Base-by-base conservation (phyloP, 176 grass and related monocot genomes). In the Phoenix roebelenii region DNA sequence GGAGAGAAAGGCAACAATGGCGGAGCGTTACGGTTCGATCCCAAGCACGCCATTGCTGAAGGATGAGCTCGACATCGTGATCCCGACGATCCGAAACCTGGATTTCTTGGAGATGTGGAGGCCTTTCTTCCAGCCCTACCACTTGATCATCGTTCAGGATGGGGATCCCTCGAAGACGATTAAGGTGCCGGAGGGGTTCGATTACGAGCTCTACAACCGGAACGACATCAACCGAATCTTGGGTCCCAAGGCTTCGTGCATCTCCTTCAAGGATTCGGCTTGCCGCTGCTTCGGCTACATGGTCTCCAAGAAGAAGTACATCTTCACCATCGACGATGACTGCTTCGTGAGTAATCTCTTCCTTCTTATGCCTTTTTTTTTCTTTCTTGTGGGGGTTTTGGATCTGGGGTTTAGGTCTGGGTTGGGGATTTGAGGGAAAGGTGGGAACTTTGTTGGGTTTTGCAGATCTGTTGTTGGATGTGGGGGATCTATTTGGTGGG, bases 141-240 rank as follows among this genome's bases (percentile, higher is more conserved):
- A 96, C 80, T 80, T 96, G 52, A 96, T 96, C 83, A 96, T 96
- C 73, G 80, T 96, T 49, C 91, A 90, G 73, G 91, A 90, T 69
- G 91, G 91, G 49, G 91, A 96, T 71, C 91, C 91, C 1, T 52
- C 4, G 57, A 75, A 79, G 70, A 82, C 65, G 64, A 72, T 96
- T 70, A 58, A 75, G 10, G 86, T 96, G 0, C 91, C 91, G 23
- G 80, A 96, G 25, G 91, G 91, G 0, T 95, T 95, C 70, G 91
- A 96, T 86, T 96, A 87, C 74, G 91, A 96, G 67, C 86, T 96
- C 64, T 96, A 96, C 80, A 96, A 96, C 72, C 86, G 91, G 60
- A 84, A 85, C 64, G 91, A 96, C 70, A 79, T 96, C 86, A 87
- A 85, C 74, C 79, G 91, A 15, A 90, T 96, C 68, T 74, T 96